Conservation (phyloP, 768 basidiomycete genomes). For the Tricholoma terreum region DNA sequence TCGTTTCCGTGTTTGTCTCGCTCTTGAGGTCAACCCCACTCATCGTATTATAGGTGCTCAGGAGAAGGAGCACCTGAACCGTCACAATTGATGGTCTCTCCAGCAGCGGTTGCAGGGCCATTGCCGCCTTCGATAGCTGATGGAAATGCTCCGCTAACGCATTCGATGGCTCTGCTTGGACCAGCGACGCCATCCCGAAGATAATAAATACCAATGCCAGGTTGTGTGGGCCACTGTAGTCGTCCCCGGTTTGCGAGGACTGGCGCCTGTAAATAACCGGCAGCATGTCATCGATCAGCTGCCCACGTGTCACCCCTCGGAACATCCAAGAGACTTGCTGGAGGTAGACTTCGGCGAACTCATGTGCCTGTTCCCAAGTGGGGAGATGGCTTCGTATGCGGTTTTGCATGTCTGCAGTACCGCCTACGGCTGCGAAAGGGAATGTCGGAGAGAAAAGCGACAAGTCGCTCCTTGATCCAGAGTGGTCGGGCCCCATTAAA, state of each 20-base stretch:
- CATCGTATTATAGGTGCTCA: slow-evolving; percentile 71
- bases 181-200: slow-evolving; percentile 54
- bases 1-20: slow-evolving; percentile 71
- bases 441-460: slow-evolving; percentile 57
- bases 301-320: slow-evolving; percentile 42
- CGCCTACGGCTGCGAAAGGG: slow-evolving; percentile 60
- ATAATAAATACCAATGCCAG: slow-evolving; percentile 45
- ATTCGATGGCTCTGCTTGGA: slow-evolving; percentile 27
- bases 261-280: slow-evolving; percentile 36
- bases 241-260: slow-evolving; percentile 19
- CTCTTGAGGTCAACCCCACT: slow-evolving; percentile 56
- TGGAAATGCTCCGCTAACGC: slow-evolving; percentile 59
- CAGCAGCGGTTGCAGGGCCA: slow-evolving; percentile 64
- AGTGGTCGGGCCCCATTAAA: slow-evolving; percentile 14
- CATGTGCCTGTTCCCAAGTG: slow-evolving; percentile 43
- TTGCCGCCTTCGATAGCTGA: slow-evolving; percentile 60
- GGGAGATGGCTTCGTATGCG: slow-evolving; percentile 57
- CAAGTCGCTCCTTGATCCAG: slow-evolving; percentile 21
- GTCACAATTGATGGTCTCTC: slow-evolving; percentile 72
- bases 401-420: slow-evolving; percentile 42
- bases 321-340: slow-evolving; percentile 52
- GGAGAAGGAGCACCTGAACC: slow-evolving; percentile 64
- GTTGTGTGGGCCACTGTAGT: slow-evolving; percentile 45
- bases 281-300: slow-evolving; percentile 42
- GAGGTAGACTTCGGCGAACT: slow-evolving; percentile 44